Conservation (phyloP, 345 rosid species). For the Gossypium mustelinum region DNA sequence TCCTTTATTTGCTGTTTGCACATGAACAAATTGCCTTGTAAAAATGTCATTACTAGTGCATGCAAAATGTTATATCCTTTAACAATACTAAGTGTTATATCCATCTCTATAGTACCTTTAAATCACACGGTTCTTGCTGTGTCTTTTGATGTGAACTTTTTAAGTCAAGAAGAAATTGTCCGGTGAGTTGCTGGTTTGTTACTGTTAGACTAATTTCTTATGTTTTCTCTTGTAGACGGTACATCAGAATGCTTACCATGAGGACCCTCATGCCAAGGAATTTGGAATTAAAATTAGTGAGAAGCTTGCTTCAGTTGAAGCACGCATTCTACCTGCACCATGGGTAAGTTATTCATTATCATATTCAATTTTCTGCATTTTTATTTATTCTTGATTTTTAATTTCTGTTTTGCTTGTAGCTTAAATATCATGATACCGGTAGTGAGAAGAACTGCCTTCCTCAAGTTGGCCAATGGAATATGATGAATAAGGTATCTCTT, state of each 20-base stretch:
- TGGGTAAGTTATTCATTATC: conserved; percentile 43
- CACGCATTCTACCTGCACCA: conserved; percentile 93
- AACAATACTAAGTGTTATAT: not conserved
- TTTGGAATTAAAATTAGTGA: conserved; percentile 93
- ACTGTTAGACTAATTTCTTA: not conserved
- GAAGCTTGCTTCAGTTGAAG: conserved; percentile 88
- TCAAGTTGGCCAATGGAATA: conserved; percentile 97
- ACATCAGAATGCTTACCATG: conserved; percentile 57
- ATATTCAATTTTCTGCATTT: not conserved
- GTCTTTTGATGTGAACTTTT: not conserved
- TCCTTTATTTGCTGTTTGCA: not conserved
- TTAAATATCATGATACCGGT: conserved; percentile 93
- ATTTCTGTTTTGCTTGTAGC: conserved; percentile 39
- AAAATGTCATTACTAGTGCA: not conserved
- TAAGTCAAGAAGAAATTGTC: not conserved
- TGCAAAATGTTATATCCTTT: not conserved
- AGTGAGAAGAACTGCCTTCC: conserved; percentile 83
- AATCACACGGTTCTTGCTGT: not conserved
- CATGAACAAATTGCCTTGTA: not conserved
- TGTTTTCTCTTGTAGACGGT: conserved; percentile 53
- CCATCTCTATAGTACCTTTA: not conserved
- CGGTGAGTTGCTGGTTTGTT: not conserved
- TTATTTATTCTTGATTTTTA: not conserved
- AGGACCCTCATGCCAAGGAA: conserved; percentile 86
- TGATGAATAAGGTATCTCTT: conserved; percentile 87